A percentile compares a stretch with the other conserved stretches of the same genome.
These are phyloP conservation scores for Heteromeles arbutifolia DNA, from an alignment of 306 rosid genomes.

Conservation along the genomic window DNA sequence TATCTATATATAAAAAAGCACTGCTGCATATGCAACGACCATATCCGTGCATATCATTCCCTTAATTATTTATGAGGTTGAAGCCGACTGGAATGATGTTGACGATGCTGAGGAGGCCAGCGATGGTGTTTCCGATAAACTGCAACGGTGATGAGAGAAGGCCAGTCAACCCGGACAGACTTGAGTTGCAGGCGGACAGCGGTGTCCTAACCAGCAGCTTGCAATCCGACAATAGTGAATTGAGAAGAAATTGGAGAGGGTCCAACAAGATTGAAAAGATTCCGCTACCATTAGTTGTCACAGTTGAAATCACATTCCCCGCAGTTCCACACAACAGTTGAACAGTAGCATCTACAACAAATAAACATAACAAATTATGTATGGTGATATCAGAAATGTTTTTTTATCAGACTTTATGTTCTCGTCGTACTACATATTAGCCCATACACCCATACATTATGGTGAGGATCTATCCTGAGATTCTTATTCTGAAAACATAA, in stretches of 20 bases:
- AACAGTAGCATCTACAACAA: slow-evolving; percentile 23
- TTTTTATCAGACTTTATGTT: too few species aligned
- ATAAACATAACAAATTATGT: neutral
- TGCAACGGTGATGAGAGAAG: slow-evolving; percentile 1
- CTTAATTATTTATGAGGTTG: neutral
- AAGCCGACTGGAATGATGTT: slow-evolving; percentile 18
- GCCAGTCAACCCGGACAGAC: neutral
- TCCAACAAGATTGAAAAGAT: slow-evolving; percentile 13
- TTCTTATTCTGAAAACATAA: too few species aligned
- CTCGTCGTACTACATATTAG: neutral
- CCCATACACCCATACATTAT: too few species aligned
- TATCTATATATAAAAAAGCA: neutral
- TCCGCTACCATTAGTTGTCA: slow-evolving; percentile 19
- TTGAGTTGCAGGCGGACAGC: slow-evolving; percentile 24
- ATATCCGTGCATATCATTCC: neutral
- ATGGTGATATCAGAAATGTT: neutral
- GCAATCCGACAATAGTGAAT: slow-evolving; percentile 17
- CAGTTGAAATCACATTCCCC: slow-evolving; percentile 17
- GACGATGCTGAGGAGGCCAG: slow-evolving; percentile 15
- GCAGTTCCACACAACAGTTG: slow-evolving; percentile 20
- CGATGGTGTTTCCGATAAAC: neutral
- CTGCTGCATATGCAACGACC: neutral
- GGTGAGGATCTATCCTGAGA: too few species aligned
- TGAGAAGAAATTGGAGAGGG: slow-evolving; percentile 15
- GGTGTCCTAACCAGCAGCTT: slow-evolving; percentile 26